Evolutionary conservation across 2,329 filamentous ascomycete species (phyloP).

Genomic region (Penicillium sp.): DNA sequence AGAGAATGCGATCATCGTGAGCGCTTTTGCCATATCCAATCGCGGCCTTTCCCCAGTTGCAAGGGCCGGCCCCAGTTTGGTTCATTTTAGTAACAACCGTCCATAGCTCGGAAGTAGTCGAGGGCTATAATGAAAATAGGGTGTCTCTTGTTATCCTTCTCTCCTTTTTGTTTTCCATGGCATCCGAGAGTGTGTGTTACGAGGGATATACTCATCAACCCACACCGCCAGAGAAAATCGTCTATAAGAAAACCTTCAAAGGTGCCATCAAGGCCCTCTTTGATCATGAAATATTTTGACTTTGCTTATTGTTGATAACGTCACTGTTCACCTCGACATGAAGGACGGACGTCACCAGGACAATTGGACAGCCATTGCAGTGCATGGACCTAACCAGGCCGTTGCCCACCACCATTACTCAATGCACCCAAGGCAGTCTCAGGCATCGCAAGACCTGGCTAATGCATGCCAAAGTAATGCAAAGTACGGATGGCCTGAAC

Average conservation of each 20-base stretch:
- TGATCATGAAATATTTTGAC: neutral
- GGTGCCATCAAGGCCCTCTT: neutral
- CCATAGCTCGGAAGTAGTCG: neutral
- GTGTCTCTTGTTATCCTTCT: neutral
- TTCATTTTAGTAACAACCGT: neutral
- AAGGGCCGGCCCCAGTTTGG: neutral
- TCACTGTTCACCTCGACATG: slow-evolving; percentile 3
- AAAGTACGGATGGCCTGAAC: slow-evolving; percentile 8
- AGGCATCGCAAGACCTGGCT: neutral
- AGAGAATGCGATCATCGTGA: slow-evolving; percentile 11
- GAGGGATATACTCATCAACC: neutral
- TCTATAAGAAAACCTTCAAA: neutral
- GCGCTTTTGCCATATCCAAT: slow-evolving; percentile 23
- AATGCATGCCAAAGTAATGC: neutral
- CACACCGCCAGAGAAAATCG: neutral
- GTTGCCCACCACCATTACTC: slow-evolving; percentile 13
- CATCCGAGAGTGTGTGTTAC: neutral
- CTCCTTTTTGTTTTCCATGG: neutral
- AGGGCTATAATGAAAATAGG: neutral
- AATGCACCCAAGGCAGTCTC: slow-evolving; percentile 9
- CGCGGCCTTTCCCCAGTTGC: neutral
- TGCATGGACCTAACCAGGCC: slow-evolving; percentile 6
- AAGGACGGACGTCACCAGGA: slow-evolving; percentile 8
- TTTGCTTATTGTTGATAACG: neutral
- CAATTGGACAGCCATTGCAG: slow-evolving; percentile 3